Percentiles rank a stretch among this genome's conserved stretches.
These are phyloP conservation scores for Raddia distichophylla DNA, from an alignment of 176 grass and related monocot species.

Conservation along the genomic window DNA sequence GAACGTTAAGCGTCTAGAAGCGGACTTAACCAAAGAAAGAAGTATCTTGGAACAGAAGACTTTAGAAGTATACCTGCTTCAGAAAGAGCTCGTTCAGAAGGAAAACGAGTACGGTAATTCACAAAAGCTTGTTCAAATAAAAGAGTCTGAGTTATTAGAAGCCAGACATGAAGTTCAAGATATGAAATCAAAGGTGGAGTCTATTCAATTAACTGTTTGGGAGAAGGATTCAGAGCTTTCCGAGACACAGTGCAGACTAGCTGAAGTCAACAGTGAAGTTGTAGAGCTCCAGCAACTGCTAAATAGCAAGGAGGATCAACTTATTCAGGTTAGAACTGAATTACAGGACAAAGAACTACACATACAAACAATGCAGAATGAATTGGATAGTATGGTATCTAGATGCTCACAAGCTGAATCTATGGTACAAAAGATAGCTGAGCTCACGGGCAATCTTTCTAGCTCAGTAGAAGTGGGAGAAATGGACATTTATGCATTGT, in stretches of 20 bases:
- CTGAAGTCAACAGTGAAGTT: constrained; percentile 53
- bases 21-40: constrained; percentile 67
- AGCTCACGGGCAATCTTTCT: constrained; percentile 59
- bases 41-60: constrained; percentile 67
- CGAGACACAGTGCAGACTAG: constrained; percentile 50
- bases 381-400: constrained; percentile 49
- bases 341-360: constrained; percentile 57
- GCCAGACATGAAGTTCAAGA: constrained; percentile 73
- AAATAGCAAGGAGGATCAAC: constrained; percentile 57
- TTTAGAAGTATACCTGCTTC: constrained; percentile 59
- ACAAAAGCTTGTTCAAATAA: constrained; percentile 60
- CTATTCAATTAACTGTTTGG: constrained; percentile 53
- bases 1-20: constrained; percentile 59
- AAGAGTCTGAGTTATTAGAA: constrained; percentile 74
- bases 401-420: constrained; percentile 63
- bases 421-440: constrained; percentile 52
- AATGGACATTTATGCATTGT: constrained; percentile 40
- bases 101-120: constrained; percentile 56
- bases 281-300: constrained; percentile 51
- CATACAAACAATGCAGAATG: constrained; percentile 48
- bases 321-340: constrained; percentile 53
- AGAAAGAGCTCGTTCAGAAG: constrained; percentile 61
- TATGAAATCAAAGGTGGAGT: constrained; percentile 72
- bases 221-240: constrained; percentile 74
- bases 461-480: constrained; percentile 51